Base-by-base conservation (phyloP, 208 protist species). In the Novymonas esmeraldas region DNA sequence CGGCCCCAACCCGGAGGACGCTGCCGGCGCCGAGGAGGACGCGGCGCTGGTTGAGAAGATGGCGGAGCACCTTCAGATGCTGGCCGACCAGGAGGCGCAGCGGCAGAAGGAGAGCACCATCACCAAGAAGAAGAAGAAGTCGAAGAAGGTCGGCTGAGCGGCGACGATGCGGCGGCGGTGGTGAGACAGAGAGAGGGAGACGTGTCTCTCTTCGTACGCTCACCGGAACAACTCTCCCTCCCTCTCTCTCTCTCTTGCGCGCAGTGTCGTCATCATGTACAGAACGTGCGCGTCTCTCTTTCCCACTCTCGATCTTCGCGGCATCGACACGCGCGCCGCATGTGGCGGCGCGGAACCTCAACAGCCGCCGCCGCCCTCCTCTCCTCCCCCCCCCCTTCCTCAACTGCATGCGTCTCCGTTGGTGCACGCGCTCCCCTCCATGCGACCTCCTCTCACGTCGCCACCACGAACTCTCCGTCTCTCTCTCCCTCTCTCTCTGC, bases 21-120 rank as follows among this genome's bases (percentile, higher is more conserved):
- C 68, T 6, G 54, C 29, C 22, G 51, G 34, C 11, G 36, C n/a
- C 3, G 63, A 65, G 14, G 73, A 60, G 16, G 55, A 74, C 41
- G 49, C 39, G 1, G 44, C 74, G 0, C 11, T 86, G 2, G 31
- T 85, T 22, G 51, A 65, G 7, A 88, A 83, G 54, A 73, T 93
- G 52, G 69, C 75, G 26, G 82, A 93, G 59, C 63, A 92, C 29
- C 79, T 95, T 56, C 90, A 95, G 64, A 78, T 90, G 48, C 56
- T 84, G 18, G 81, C 84, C 0, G 81, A 90, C 42, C 73, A 87
- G 14, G 81, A 89, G 51, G 85, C 83, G 13, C 78, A 92, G 68
- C 79, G 67, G 14, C 67, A 78, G 50, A 73, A 59, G 71, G 81
- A 87, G 72, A 65, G 58, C 34, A 44, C 48, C 10, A 62, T 66